Evolutionary conservation across 192 early-diverging fungal genomes (phyloP), one percentile per base, ranked within the genome.

Genomic region (Backusella australiensis): DNA sequence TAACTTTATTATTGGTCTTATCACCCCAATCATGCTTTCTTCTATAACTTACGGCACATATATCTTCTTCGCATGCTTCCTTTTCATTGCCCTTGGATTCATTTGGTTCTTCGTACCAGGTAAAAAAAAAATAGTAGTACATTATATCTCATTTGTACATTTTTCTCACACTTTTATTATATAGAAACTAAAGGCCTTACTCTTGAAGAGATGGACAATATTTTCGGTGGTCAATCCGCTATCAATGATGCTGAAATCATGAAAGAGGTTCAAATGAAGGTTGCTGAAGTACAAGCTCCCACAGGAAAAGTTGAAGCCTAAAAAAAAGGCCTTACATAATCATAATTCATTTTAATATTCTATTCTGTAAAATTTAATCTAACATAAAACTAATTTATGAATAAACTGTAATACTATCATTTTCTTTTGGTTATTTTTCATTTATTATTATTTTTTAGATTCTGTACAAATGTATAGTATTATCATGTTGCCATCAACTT

Each of bases 201-300:
- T 72, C 66, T 78, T 66, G 94, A 95, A 79, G 92, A 95, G 35
- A 93, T 95, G 89, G 94, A 95, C 79, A 75, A 87, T 32, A 78
- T 95, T 23, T 94, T 90, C 70, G 81, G 81, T 74, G 75, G 75
- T 26, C 52, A 73, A 26, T 66, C 77, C 26, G 81, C 74, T 8
- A 44, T 63, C 21, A 21, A 75, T 42, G 81, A 82, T 46, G 52
- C 68, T 36, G 73, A 73, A 7, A 49, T 82, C 32, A 75, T 82
- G 77, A 11, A 7, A 6, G 68, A 63, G 29, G 74, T 82, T 21
- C 39, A 75, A 26, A 46, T 23, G 9, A 34, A 75, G 8, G 74
- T 78, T 26, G 32, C 39, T 12, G 23, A 38, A 39, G 34, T 29
- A 4, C 34, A 41, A 3, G 52, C 35, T n/a, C 72, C 72, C 6